Conservation (phyloP, 2,329 filamentous ascomycete genomes). For the Colletotrichum abscissum region DNA sequence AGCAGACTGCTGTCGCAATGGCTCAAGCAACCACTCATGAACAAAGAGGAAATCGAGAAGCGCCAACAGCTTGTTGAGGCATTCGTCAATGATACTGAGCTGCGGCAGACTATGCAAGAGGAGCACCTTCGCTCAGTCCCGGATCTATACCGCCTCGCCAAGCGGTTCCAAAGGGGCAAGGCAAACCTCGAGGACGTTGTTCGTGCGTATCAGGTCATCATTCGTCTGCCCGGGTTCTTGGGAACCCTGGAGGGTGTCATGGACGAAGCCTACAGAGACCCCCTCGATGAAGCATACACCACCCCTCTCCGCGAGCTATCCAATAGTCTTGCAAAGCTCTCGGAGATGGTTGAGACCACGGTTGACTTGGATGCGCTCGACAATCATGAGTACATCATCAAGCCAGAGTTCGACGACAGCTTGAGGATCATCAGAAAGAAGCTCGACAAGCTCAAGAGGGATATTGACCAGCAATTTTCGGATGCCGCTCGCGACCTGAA, state of each 20-base stretch:
- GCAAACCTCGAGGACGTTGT: conserved; percentile 97
- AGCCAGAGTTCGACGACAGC: conserved; percentile 94
- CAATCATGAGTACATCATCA: conserved; percentile 98
- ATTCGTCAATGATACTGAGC: conserved; percentile 91
- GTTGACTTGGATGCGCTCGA: conserved; percentile 96
- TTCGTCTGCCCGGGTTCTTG: conserved; percentile 90
- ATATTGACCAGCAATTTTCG: conserved; percentile 86
- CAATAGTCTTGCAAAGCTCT: conserved; percentile 83
- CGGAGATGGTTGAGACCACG: conserved; percentile 98
- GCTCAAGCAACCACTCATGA: conserved; percentile 98
- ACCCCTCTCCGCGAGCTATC: conserved; percentile 81
- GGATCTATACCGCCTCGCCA: conserved; percentile 91
- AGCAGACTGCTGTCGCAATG: conserved; percentile 92
- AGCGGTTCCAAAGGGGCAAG: conserved; percentile 91
- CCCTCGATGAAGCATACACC: conserved; percentile 89
- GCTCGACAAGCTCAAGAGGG: conserved; percentile 83
- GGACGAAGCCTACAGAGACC: conserved; percentile 92
- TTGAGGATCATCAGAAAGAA: conserved; percentile 90
- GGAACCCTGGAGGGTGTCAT: conserved; percentile 91
- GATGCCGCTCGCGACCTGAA: conserved; percentile 82
- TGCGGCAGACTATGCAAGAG: conserved; percentile 96
- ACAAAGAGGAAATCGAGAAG: conserved; percentile 85
- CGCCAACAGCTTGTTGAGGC: conserved; percentile 95
- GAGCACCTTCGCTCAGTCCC: conserved; percentile 93
- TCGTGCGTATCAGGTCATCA: conserved; percentile 92